Percentiles rank a stretch among this genome's conserved stretches.
These are phyloP conservation scores for Fragaria nilgerrensis DNA, from an alignment of 306 rosid species.

Conservation along the genomic window DNA sequence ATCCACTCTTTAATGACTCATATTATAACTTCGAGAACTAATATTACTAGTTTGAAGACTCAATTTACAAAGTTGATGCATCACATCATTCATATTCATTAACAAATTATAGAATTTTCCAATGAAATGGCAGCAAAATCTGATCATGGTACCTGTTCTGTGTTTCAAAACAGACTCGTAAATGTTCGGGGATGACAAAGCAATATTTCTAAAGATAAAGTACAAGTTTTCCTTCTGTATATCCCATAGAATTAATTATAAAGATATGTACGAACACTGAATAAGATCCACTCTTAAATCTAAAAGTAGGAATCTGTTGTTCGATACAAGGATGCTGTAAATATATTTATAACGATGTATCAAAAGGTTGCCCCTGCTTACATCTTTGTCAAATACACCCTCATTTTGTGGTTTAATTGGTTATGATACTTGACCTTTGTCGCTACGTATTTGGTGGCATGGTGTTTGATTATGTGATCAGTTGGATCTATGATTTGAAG, in stretches of 20 bases:
- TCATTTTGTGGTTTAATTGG: not conserved
- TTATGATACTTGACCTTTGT: not conserved
- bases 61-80: too few relatives aligned
- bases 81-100: too few relatives aligned
- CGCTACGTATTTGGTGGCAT: not conserved
- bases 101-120: too few relatives aligned
- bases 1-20: too few relatives aligned
- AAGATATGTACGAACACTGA: conserved; percentile 7
- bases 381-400: not conserved
- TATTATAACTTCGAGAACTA: too few relatives aligned
- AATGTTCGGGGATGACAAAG: not conserved
- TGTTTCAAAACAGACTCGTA: not conserved
- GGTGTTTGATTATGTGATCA: not conserved
- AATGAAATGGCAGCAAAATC: too few relatives aligned
- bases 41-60: too few relatives aligned
- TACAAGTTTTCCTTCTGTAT: not conserved
- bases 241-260: not conserved
- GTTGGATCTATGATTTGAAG: not conserved
- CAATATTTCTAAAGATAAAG: too few relatives aligned
- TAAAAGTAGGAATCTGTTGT: not conserved
- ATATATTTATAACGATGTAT: not conserved
- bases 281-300: not conserved
- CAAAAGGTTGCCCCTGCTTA: not conserved
- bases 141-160: not conserved
- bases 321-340: not conserved